phyloP scores from a whole-genome alignment of 1,284 basidiomycete genomes.

The Rugosomyces carneus region DNA sequence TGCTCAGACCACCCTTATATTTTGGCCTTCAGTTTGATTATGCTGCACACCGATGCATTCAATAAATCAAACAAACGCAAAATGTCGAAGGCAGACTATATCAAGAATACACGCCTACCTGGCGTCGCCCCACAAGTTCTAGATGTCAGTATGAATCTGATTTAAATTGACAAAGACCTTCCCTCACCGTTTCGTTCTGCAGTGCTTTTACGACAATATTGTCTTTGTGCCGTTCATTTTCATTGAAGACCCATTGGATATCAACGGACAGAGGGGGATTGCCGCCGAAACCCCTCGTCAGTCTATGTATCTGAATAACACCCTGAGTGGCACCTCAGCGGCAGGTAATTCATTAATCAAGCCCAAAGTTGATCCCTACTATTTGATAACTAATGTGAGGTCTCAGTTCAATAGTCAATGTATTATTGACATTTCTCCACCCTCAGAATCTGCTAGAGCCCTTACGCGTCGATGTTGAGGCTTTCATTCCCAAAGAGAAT shows the following conservation, averaged over 20 bases:
- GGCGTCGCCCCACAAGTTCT: slow-evolving; percentile 81
- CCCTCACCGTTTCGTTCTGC: not conserved
- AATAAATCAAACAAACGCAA: slow-evolving; percentile 97
- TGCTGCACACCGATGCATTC: slow-evolving; percentile 98
- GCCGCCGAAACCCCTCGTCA: slow-evolving; percentile 38
- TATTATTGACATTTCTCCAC: slow-evolving; percentile 1
- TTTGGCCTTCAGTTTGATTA: slow-evolving; percentile 95
- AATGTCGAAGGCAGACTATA: slow-evolving; percentile 93
- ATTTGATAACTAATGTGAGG: slow-evolving; percentile 75
- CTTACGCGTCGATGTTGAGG: slow-evolving; percentile 71
- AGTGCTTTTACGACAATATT: slow-evolving; percentile 97
- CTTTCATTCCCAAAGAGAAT: slow-evolving; percentile 56
- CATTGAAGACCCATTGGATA: slow-evolving; percentile 82
- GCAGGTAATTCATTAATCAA: slow-evolving; percentile 40
- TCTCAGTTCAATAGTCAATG: not conserved
- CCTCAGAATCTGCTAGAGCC: slow-evolving; percentile 62
- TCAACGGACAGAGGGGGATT: slow-evolving; percentile 49
- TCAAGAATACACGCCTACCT: slow-evolving; percentile 87
- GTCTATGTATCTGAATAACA: slow-evolving; percentile 35
- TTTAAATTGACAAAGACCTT: not conserved
- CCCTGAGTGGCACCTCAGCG: slow-evolving; percentile 28
- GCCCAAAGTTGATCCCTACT: slow-evolving; percentile 88
- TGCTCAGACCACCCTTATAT: slow-evolving; percentile 88
- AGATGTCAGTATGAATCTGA: slow-evolving; percentile 52
- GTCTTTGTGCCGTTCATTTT: slow-evolving; percentile 94